These are phyloP conservation scores for Suhomyces tanzawaensis DNA, from an alignment of 805 yeast genomes.

Conservation along the genomic window DNA sequence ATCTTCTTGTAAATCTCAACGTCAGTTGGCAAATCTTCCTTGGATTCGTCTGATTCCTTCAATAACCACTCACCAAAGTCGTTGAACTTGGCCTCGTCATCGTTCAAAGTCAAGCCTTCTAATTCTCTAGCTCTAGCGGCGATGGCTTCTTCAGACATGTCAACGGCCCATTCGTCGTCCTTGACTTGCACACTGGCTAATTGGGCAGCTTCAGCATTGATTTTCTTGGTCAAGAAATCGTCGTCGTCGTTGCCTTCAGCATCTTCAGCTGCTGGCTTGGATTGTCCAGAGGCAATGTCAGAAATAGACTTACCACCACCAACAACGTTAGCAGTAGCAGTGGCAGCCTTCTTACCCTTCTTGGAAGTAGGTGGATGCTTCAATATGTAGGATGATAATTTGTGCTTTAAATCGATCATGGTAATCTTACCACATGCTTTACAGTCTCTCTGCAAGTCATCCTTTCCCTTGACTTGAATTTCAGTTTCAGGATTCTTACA, in stretches of 20 bases:
- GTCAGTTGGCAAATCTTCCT: slow-evolving; percentile 69
- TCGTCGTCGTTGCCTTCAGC: slow-evolving; percentile 53
- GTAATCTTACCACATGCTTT: slow-evolving; percentile 97
- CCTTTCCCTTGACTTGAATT: slow-evolving; percentile 73
- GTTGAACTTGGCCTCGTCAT: slow-evolving; percentile 53
- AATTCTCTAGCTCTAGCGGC: slow-evolving; percentile 86
- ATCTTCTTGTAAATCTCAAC: slow-evolving; percentile 92
- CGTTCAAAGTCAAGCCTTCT: slow-evolving; percentile 58
- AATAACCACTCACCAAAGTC: slow-evolving; percentile 90
- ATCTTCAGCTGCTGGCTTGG: slow-evolving; percentile 23
- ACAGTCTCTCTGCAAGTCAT: slow-evolving; percentile 82
- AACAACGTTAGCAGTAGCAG: slow-evolving; percentile 86
- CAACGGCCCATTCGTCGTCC: slow-evolving; percentile 97
- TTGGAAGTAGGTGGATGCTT: slow-evolving; percentile 80
- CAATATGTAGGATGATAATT: slow-evolving; percentile 78
- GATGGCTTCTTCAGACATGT: slow-evolving; percentile 94
- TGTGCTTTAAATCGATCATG: slow-evolving; percentile 78
- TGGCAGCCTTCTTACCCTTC: slow-evolving; percentile 63
- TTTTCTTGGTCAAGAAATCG: slow-evolving; percentile 72
- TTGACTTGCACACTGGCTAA: slow-evolving; percentile 61
- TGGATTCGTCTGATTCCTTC: slow-evolving; percentile 47
- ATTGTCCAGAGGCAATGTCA: slow-evolving; percentile 63
- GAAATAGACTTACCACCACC: slow-evolving; percentile 83
- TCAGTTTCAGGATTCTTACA: slow-evolving; percentile 99
- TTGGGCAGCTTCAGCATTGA: slow-evolving; percentile 79